Percentiles rank a stretch among this genome's conserved stretches.
These are phyloP conservation scores for Cutaneotrichosporon cavernicola DNA, from an alignment of 1,284 basidiomycete genomes.

Conservation along the genomic window DNA sequence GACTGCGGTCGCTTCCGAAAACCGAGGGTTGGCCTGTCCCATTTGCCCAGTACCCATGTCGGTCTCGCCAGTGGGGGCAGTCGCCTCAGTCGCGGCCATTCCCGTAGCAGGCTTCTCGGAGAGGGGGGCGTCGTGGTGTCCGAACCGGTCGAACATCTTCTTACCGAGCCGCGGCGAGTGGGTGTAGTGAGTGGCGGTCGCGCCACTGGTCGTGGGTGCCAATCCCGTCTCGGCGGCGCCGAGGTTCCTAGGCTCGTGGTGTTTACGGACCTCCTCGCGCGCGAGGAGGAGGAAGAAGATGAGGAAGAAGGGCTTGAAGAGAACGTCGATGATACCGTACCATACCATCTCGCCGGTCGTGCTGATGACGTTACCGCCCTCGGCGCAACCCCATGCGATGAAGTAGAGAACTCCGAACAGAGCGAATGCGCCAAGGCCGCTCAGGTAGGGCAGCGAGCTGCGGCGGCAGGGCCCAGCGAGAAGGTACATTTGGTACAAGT, in stretches of 20 bases:
- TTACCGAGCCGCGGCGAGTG: neutral
- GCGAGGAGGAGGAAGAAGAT: conserved; percentile 30
- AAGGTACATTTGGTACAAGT: conserved; percentile 59
- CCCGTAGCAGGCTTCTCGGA: neutral
- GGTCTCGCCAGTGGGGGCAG: no score
- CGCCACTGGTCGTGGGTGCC: neutral
- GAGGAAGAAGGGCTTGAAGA: conserved; percentile 56
- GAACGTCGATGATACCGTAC: conserved; percentile 63
- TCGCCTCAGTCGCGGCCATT: no score
- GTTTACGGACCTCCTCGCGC: conserved; percentile 33
- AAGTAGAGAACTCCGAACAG: conserved; percentile 54
- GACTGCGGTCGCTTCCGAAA: no score
- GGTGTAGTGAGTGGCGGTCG: neutral
- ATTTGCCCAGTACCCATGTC: no score
- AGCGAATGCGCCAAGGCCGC: conserved; percentile 32
- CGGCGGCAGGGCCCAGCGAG: conserved; percentile 45
- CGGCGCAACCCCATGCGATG: conserved; percentile 53
- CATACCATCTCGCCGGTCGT: conserved; percentile 56
- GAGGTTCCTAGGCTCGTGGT: conserved; percentile 28
- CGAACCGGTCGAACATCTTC: neutral
- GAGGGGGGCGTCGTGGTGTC: conserved; percentile 14
- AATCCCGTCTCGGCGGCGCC: conserved; percentile 30
- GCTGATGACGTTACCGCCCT: conserved; percentile 53
- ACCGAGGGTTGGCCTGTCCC: no score
- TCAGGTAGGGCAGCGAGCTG: conserved; percentile 3